These are phyloP conservation scores for Mallotus japonicus DNA, from an alignment of 441 rosid species.

Conservation along the genomic window DNA sequence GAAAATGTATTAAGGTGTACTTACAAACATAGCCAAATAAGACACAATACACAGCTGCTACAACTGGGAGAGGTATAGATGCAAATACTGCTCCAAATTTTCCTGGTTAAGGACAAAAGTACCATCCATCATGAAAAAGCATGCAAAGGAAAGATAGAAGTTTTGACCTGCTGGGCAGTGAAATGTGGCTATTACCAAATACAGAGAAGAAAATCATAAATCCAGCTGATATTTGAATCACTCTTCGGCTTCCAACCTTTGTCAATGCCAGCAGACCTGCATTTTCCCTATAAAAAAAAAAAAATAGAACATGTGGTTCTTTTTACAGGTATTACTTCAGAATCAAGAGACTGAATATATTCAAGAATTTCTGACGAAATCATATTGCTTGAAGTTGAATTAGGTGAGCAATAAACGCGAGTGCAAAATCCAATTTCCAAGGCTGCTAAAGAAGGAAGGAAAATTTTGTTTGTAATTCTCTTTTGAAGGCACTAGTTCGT, in stretches of 20 bases:
- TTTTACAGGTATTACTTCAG: neutral
- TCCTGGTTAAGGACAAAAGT: constrained; percentile 33
- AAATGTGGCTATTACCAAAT: constrained; percentile 39
- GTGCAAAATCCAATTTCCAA: neutral
- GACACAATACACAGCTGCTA: constrained; percentile 61
- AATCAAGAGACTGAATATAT: no score
- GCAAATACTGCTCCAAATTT: constrained; percentile 75
- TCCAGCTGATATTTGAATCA: constrained; percentile 71
- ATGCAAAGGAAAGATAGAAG: neutral
- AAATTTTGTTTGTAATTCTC: neutral
- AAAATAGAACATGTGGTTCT: neutral
- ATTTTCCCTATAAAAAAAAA: constrained; percentile 47
- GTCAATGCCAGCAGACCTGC: constrained; percentile 79
- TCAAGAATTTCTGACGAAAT: no score
- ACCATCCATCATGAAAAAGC: neutral
- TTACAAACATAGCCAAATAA: constrained; percentile 66
- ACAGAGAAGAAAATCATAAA: constrained; percentile 74
- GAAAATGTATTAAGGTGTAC: constrained; percentile 19
- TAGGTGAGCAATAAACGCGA: no score
- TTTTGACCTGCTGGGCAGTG: neutral
- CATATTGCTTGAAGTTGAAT: no score
- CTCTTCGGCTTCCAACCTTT: constrained; percentile 73
- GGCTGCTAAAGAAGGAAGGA: neutral
- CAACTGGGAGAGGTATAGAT: constrained; percentile 63
- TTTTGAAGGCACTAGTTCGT: constrained; percentile 15